Evolutionary conservation across 2,329 filamentous ascomycete genomes (phyloP).

Genomic region (Aspergillus fructus): DNA sequence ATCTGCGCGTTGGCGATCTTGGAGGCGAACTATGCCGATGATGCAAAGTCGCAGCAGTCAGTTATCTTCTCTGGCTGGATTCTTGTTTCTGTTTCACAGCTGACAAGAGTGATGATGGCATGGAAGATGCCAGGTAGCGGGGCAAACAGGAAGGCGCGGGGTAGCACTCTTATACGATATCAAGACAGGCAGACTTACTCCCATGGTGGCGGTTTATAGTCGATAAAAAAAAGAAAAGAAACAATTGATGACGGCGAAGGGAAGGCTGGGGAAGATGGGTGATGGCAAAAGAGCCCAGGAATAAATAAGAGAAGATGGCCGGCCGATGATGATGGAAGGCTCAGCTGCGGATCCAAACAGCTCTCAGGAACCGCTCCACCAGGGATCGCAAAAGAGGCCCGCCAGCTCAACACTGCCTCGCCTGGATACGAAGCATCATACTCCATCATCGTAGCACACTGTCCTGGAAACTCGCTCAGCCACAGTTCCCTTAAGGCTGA

Average conservation of each 20-base stretch:
- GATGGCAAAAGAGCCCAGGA: neutral
- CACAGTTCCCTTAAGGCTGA: neutral
- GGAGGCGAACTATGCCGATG: slow-evolving; percentile 34
- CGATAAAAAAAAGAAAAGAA: neutral
- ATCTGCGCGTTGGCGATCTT: slow-evolving; percentile 41
- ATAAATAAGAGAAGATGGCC: neutral
- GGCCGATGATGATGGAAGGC: neutral
- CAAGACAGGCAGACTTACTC: slow-evolving; percentile 6
- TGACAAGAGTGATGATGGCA: neutral
- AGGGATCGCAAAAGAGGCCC: neutral
- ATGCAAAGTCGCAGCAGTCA: slow-evolving; percentile 18
- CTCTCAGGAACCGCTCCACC: neutral
- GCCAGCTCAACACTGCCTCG: neutral
- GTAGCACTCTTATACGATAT: too few species aligned
- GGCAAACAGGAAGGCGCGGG: neutral
- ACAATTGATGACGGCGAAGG: neutral
- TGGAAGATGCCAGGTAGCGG: neutral
- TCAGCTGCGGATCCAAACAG: slow-evolving; percentile 1
- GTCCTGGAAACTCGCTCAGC: neutral
- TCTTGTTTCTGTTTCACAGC: slow-evolving; percentile 9
- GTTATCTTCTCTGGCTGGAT: neutral
- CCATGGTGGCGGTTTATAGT: neutral
- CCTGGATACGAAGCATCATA: neutral
- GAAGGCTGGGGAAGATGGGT: neutral
- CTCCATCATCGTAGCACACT: too few species aligned